Conservation (phyloP, 805 yeast species). For the Monosporozyma yasuniensis region DNA sequence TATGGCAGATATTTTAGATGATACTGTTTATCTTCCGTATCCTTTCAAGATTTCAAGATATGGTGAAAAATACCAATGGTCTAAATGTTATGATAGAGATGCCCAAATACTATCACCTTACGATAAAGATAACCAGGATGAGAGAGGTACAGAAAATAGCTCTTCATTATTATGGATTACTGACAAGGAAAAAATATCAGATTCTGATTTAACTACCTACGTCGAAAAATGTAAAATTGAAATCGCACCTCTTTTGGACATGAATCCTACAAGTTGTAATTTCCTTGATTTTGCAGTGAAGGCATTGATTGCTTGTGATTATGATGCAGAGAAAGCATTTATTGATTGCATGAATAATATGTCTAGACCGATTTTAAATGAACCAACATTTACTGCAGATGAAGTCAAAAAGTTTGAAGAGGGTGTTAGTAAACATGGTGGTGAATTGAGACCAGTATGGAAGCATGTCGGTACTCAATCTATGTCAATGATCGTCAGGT, state of each 20-base stretch:
- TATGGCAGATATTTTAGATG: conserved; percentile 15
- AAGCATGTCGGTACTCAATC: conserved; percentile 68
- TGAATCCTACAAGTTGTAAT: conserved; percentile 64
- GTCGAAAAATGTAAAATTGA: conserved; percentile 42
- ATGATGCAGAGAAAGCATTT: conserved; percentile 44
- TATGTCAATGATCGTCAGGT: conserved; percentile 72
- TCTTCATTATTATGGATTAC: conserved; percentile 60
- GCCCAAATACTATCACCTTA: neutral
- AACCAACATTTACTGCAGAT: conserved; percentile 62
- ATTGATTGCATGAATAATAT: conserved; percentile 35
- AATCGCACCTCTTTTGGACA: conserved; percentile 44
- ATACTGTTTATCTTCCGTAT: conserved; percentile 16
- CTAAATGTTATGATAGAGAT: conserved; percentile 12
- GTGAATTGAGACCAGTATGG: conserved; percentile 67
- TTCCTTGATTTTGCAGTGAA: conserved; percentile 68
- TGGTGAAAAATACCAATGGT: conserved; percentile 26
- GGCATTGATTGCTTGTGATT: conserved; percentile 42
- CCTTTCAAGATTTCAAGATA: conserved; percentile 22
- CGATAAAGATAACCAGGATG: conserved; percentile 22
- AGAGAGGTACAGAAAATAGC: conserved; percentile 71
- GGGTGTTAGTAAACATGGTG: conserved; percentile 64
- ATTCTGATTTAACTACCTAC: conserved; percentile 41
- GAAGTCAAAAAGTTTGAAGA: conserved; percentile 66
- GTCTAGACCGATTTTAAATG: conserved; percentile 53
- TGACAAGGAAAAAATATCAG: conserved; percentile 17